Evolutionary conservation across 768 basidiomycete genomes (phyloP), one percentile per base, ranked within the genome.

Genomic region (Chlorophyllum brunneum): DNA sequence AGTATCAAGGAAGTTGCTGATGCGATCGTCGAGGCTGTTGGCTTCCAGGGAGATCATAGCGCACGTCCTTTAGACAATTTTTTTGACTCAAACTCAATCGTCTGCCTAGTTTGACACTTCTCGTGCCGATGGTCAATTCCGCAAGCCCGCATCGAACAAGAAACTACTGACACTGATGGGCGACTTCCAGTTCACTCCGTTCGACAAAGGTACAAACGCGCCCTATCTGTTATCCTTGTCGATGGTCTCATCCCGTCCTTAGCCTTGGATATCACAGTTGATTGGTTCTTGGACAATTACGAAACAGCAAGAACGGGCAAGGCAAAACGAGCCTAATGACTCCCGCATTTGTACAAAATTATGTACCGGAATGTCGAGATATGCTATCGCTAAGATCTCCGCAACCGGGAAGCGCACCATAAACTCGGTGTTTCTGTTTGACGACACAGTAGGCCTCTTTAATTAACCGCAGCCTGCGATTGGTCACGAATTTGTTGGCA

Each of bases 131-230:
- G 94, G 95, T 1, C 95, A 98, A 67, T 95, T 86, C 80, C 85
- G 94, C 59, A 98, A 98, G 71, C 94, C 95, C 0, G 95, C 95
- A 15, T 92, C 92, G 31, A 98, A 98, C 70, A 83, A 80, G 62
- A 95, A 95, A 67, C 73, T 97, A 5, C 64, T 91, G 43, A 70
- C 69, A n/a, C 71, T 89, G 47, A 83, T 94, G 44, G 86, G 86
- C 24, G 83, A 74, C 3, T 97, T 95, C 73, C 62, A 86, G 67
- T 98, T 98, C 69, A 97, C 94, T 26, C 93, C 94, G 6, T 95
- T 98, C 66, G 81, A 92, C 27, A 56, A 81, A 67, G 90, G 90
- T 90, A 56, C 36, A 75, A 30, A 67, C 16, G 43, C 26, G 2
- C 18, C 4, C 27, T 24, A 18, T 33, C 24, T 31, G 30, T 44